These are phyloP conservation scores for Neltuma alba DNA, from an alignment of 306 rosid species.

Conservation along the genomic window DNA sequence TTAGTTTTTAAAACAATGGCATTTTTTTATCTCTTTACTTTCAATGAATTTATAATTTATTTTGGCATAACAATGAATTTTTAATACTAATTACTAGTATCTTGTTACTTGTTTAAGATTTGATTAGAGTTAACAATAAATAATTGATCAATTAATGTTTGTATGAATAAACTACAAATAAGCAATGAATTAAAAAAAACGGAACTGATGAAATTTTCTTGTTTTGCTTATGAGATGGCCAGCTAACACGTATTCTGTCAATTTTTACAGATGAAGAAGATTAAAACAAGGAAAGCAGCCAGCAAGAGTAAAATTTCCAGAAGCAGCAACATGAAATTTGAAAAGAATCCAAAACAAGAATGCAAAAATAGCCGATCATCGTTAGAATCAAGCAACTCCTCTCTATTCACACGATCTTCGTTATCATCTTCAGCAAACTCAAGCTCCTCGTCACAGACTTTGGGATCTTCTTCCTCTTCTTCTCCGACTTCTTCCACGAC, in stretches of 20 bases:
- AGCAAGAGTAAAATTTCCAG: background rate
- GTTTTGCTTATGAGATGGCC: background rate
- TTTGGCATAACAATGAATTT: no score
- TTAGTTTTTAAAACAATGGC: no score
- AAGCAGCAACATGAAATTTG: background rate
- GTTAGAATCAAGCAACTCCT: constrained; percentile 8
- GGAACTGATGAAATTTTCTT: background rate
- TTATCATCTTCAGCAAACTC: background rate
- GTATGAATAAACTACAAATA: background rate
- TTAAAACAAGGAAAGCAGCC: constrained; percentile 19
- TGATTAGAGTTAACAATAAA: background rate
- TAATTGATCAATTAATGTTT: background rate
- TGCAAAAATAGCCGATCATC: background rate
- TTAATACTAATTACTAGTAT: no score
- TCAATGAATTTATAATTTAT: no score
- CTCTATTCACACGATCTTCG: constrained; percentile 14
- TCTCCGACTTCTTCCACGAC: background rate
- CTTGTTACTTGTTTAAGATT: no score
- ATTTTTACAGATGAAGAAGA: constrained; percentile 37
- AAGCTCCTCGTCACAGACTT: background rate
- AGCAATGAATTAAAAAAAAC: background rate
- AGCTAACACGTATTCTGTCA: background rate
- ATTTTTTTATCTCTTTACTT: no score
- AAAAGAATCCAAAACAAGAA: background rate
- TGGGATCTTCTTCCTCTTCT: background rate